Percentiles rank a stretch among this genome's conserved stretches.
phyloP scores from a whole-genome alignment of 139 green algal species.

The Desmodesmus armatus region DNA sequence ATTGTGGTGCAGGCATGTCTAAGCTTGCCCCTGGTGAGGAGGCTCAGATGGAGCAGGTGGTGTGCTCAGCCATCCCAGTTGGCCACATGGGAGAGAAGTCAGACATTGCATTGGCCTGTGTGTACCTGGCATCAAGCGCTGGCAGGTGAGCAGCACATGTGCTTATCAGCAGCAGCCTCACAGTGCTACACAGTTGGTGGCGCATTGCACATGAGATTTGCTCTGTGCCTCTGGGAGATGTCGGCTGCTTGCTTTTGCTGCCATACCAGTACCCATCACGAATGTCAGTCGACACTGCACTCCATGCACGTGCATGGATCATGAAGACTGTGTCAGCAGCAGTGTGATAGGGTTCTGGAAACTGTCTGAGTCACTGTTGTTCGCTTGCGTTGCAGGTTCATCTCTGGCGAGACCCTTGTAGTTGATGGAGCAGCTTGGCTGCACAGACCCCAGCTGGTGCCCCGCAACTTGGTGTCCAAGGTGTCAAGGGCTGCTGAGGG shows the following conservation, averaged over 20 bases:
- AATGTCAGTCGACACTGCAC: not conserved
- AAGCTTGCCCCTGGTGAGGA: constrained; percentile 85
- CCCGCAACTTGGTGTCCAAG: constrained; percentile 60
- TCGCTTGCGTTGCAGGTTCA: constrained; percentile 42
- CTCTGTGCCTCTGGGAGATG: too few relatives aligned
- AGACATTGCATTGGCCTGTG: constrained; percentile 90
- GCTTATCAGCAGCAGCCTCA: not conserved
- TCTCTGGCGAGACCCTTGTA: constrained; percentile 83
- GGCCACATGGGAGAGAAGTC: constrained; percentile 80
- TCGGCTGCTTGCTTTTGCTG: constrained; percentile 14
- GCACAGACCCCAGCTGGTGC: constrained; percentile 70
- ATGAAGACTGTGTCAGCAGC: not conserved
- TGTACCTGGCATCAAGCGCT: constrained; percentile 82
- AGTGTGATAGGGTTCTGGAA: too few relatives aligned
- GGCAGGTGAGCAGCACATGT: constrained; percentile 55
- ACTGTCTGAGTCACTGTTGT: not conserved
- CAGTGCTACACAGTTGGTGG: not conserved
- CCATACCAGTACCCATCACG: constrained; percentile 8
- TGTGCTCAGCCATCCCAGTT: constrained; percentile 74
- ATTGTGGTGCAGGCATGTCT: constrained; percentile 73
- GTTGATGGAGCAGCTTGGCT: constrained; percentile 91
- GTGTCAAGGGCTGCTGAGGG: constrained; percentile 75
- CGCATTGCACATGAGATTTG: too few relatives aligned
- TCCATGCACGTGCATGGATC: not conserved
- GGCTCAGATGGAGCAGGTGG: constrained; percentile 50